phyloP scores from a whole-genome alignment of 257 asterid genomes.

The Salvia rosmarinus region DNA sequence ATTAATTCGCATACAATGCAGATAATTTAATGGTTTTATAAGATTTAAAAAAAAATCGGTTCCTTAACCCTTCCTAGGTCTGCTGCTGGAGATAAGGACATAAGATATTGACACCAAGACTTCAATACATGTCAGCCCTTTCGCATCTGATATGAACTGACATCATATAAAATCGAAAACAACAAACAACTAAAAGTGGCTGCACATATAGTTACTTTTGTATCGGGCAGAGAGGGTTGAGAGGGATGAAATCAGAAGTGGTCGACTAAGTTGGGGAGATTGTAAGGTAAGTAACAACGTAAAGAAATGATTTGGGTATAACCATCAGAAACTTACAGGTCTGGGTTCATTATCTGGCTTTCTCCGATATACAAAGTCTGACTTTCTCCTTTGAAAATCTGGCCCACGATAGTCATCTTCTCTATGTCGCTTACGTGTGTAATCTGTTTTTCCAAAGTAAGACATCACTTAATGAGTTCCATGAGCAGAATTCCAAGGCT shows the following conservation, averaged over 20 bases:
- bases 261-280: too few species aligned
- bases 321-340: slow-evolving; percentile 59
- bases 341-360: slow-evolving; percentile 74
- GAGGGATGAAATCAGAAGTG: background rate
- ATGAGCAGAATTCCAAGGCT: slow-evolving; percentile 13
- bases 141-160: background rate
- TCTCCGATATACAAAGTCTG: slow-evolving; percentile 74
- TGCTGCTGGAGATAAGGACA: background rate
- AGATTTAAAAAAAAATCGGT: too few species aligned
- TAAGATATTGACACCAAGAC: background rate
- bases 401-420: slow-evolving; percentile 74
- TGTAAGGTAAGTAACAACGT: background rate
- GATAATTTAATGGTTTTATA: too few species aligned
- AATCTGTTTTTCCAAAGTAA: slow-evolving; percentile 50
- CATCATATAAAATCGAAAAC: background rate
- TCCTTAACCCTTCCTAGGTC: too few species aligned
- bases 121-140: background rate
- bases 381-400: slow-evolving; percentile 73
- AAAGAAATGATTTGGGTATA: background rate
- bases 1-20: too few species aligned
- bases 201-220: background rate
- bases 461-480: slow-evolving; percentile 19
- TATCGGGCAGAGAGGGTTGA: too few species aligned
- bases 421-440: slow-evolving; percentile 70
- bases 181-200: background rate